A percentile compares a stretch with the other conserved stretches of the same genome.
These are phyloP conservation scores for Fusarium sp. DNA, from an alignment of 2,329 filamentous ascomycete genomes.

Conservation along the genomic window DNA sequence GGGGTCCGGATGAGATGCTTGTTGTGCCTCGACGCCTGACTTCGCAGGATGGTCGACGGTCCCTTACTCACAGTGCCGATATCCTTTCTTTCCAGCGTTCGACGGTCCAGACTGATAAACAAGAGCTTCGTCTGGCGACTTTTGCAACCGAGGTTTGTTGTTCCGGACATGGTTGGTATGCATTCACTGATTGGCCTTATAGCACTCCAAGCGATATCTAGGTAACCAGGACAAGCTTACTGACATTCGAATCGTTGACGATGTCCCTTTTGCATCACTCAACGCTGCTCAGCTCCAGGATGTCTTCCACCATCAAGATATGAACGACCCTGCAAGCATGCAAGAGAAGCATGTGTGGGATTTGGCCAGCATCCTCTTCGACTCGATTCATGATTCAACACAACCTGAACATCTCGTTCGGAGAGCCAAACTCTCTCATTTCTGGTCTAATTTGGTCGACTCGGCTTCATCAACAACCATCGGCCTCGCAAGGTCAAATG, in stretches of 20 bases:
- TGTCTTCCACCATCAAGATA: conserved; percentile 55
- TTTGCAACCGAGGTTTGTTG: conserved; percentile 65
- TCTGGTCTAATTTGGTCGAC: conserved; percentile 75
- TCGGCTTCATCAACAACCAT: conserved; percentile 65
- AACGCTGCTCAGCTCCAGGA: conserved; percentile 51
- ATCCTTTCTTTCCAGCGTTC: conserved; percentile 50
- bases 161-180: background rate
- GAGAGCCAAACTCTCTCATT: conserved; percentile 73
- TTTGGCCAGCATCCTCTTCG: conserved; percentile 87
- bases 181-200: conserved; percentile 23
- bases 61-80: conserved; percentile 42
- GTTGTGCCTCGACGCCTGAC: conserved; percentile 62
- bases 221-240: conserved; percentile 66
- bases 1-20: conserved; percentile 79
- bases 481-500: conserved; percentile 69
- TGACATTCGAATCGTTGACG: conserved; percentile 63
- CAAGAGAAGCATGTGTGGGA: conserved; percentile 86
- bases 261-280: conserved; percentile 69
- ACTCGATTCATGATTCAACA: conserved; percentile 65
- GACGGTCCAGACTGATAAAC: conserved; percentile 70
- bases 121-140: conserved; percentile 73
- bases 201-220: conserved; percentile 68
- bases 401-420: conserved; percentile 56
- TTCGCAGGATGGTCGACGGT: conserved; percentile 54
- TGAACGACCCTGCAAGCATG: conserved; percentile 57